phyloP scores from a whole-genome alignment of 163 green algal species.

The Chloromonas sp. region DNA sequence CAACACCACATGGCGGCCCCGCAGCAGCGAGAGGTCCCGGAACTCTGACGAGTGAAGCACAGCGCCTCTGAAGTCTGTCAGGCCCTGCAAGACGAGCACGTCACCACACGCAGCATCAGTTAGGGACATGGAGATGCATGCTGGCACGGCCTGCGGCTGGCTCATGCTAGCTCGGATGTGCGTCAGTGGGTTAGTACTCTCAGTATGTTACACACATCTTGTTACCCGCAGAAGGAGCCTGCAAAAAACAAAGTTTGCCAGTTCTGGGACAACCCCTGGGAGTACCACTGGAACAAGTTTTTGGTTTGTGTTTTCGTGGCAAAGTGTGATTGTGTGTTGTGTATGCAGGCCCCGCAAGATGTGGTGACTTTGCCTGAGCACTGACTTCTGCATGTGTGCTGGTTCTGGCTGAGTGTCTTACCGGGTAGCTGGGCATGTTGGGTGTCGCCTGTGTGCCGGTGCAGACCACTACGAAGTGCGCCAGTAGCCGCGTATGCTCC shows the following conservation, averaged over 20 bases:
- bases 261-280: neutral
- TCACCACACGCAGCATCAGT: neutral
- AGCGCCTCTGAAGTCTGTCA: neutral
- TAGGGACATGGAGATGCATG: neutral
- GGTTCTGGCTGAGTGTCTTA: neutral
- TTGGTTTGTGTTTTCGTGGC: too few relatives aligned
- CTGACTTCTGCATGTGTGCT: neutral
- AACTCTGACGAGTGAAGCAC: constrained; percentile 6
- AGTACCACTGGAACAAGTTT: neutral
- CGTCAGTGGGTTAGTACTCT: too few relatives aligned
- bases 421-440: neutral
- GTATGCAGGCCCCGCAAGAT: neutral
- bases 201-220: too few relatives aligned
- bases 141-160: neutral
- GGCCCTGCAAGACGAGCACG: neutral
- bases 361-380: neutral
- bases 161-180: too few relatives aligned
- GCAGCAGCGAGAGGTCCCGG: neutral
- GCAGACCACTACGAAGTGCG: neutral
- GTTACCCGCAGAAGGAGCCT: too few relatives aligned
- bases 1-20: neutral
- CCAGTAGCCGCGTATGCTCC: neutral
- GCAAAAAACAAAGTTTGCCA: too few relatives aligned
- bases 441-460: neutral
- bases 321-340: too few relatives aligned